phyloP scores from a whole-genome alignment of 2,329 filamentous ascomycete species.

The Trichoderma hamatum region DNA sequence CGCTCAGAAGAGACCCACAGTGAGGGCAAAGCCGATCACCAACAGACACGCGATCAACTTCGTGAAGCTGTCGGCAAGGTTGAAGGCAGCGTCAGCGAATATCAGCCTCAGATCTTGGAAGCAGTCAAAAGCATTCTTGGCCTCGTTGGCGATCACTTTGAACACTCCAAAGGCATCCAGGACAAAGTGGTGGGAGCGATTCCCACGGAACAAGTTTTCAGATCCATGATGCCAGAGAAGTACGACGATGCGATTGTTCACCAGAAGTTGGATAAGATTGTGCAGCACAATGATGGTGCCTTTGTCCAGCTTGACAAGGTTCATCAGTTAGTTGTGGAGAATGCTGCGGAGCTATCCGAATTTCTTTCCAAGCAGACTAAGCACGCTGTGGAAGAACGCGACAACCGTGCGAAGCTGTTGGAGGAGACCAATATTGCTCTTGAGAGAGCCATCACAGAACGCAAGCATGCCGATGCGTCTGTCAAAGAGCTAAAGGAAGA shows the following conservation, averaged over 20 bases:
- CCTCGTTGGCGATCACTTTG: conserved; percentile 83
- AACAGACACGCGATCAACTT: conserved; percentile 79
- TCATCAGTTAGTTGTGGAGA: conserved; percentile 81
- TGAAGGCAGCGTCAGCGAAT: conserved; percentile 76
- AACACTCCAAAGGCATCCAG: conserved; percentile 74
- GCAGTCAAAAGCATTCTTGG: conserved; percentile 83
- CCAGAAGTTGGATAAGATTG: conserved; percentile 50
- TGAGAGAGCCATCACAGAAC: conserved; percentile 71
- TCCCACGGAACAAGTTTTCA: conserved; percentile 50
- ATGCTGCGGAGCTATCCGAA: conserved; percentile 79
- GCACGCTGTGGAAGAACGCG: conserved; percentile 74
- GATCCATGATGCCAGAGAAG: conserved; percentile 62
- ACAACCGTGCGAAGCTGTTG: conserved; percentile 75
- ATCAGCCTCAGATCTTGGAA: conserved; percentile 85
- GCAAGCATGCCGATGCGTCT: conserved; percentile 62
- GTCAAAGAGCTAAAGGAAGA: conserved; percentile 56
- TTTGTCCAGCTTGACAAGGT: conserved; percentile 82
- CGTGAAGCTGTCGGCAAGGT: conserved; percentile 73
- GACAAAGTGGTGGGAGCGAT: conserved; percentile 65
- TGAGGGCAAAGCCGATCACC: conserved; percentile 76
- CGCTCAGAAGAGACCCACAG: conserved; percentile 76
- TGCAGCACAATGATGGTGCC: conserved; percentile 68
- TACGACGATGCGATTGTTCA: conserved; percentile 56
- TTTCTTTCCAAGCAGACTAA: conserved; percentile 79
- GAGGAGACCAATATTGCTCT: conserved; percentile 80